Conservation (phyloP, 129 eudicot genomes). For the Flaveria brownii region DNA sequence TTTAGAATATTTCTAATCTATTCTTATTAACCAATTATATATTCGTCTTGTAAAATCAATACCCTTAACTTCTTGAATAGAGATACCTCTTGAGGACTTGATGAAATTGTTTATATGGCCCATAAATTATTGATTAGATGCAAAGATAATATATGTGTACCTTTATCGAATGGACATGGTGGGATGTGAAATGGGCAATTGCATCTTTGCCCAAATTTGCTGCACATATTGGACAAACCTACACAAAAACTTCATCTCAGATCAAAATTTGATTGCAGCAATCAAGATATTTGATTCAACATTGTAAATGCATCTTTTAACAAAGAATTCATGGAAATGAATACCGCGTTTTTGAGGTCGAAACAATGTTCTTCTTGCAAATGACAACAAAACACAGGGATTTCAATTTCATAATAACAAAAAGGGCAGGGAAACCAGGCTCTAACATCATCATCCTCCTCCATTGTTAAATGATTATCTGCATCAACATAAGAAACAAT, state of each 20-base stretch:
- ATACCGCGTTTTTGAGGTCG: conserved; percentile 79
- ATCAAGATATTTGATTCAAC: neutral
- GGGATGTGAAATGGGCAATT: conserved; percentile 61
- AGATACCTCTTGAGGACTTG: no score
- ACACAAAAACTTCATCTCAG: conserved; percentile 31
- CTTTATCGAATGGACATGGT: conserved; percentile 82
- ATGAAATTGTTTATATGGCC: neutral
- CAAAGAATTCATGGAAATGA: neutral
- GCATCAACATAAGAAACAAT: conserved; percentile 24
- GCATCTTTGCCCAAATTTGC: conserved; percentile 85
- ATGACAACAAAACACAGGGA: conserved; percentile 62
- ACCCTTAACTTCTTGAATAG: no score
- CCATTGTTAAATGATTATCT: conserved; percentile 48
- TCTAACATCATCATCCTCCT: conserved; percentile 71
- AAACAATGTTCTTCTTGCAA: conserved; percentile 93
- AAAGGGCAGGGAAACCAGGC: conserved; percentile 94
- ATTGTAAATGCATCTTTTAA: neutral
- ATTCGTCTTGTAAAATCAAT: no score
- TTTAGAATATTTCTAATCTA: no score
- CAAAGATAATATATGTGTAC: conserved; percentile 34
- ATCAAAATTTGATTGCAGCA: neutral
- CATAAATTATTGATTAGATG: neutral
- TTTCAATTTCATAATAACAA: conserved; percentile 80
- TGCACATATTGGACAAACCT: conserved; percentile 96
- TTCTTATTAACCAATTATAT: no score